Conservation (phyloP, 192 early-diverging fungal species). For the Backusella liffmaniae region DNA sequence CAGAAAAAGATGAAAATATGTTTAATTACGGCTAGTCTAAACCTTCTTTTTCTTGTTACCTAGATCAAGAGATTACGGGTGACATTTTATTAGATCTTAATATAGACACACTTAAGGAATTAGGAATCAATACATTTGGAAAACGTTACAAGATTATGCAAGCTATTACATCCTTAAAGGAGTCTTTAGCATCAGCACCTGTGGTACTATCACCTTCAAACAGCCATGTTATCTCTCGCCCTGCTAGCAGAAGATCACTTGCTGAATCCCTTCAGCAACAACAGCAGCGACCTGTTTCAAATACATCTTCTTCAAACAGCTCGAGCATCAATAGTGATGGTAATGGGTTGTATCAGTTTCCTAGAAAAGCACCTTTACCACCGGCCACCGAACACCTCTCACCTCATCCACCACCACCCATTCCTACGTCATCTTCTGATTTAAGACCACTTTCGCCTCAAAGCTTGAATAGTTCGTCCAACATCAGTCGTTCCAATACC, state of each 20-base stretch:
- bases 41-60: background rate
- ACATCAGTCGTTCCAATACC: slow-evolving; percentile 32
- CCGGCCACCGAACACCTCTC: background rate
- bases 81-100: slow-evolving; percentile 59
- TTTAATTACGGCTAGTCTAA: background rate
- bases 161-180: background rate
- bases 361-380: slow-evolving; percentile 33
- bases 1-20: background rate
- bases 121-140: slow-evolving; percentile 60
- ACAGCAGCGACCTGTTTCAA: background rate
- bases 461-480: slow-evolving; percentile 19
- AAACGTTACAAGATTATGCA: slow-evolving; percentile 59
- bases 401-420: background rate
- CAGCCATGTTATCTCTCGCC: background rate
- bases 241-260: background rate
- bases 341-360: slow-evolving; percentile 36
- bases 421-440: background rate
- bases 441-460: slow-evolving; percentile 22
- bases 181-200: background rate
- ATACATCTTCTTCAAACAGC: background rate
- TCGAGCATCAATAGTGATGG: slow-evolving; percentile 28
- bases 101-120: slow-evolving; percentile 60
- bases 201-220: background rate
- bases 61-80: slow-evolving; percentile 69
- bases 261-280: background rate